Evolutionary conservation across 2,329 filamentous ascomycete genomes (phyloP).

Genomic region (Pezicula carpinea): DNA sequence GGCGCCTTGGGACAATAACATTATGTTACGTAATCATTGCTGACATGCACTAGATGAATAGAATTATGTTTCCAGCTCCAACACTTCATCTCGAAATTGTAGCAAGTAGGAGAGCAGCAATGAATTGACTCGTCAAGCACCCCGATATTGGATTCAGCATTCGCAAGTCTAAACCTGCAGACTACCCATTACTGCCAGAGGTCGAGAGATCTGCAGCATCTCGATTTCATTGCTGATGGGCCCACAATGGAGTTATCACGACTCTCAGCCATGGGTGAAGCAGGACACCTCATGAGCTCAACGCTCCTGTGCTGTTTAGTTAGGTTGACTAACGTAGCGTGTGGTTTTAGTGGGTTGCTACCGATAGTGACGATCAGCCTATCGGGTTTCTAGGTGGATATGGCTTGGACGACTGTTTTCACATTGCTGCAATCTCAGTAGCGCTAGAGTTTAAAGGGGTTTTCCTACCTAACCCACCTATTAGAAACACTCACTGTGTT

Average conservation of each 20-base stretch:
- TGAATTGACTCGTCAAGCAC: not conserved
- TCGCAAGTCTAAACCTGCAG: constrained; percentile 19
- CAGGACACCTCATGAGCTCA: constrained; percentile 16
- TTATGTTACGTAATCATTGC: too few relatives aligned
- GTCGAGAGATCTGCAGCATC: constrained; percentile 27
- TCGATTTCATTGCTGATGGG: constrained; percentile 16
- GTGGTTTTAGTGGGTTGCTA: constrained; percentile 18
- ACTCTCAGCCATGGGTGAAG: constrained; percentile 17
- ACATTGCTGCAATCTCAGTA: constrained; percentile 27
- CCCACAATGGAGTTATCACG: constrained; percentile 18
- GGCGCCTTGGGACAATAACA: too few relatives aligned
- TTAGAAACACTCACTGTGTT: too few relatives aligned
- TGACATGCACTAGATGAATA: too few relatives aligned
- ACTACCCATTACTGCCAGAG: constrained; percentile 23
- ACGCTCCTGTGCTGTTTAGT: too few relatives aligned
- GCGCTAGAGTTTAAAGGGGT: too few relatives aligned
- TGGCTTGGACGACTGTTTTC: constrained; percentile 24
- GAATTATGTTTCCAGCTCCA: too few relatives aligned
- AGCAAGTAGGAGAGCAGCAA: not conserved
- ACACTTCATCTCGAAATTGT: too few relatives aligned
- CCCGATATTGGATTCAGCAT: too few relatives aligned
- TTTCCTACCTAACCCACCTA: too few relatives aligned
- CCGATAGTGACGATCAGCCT: constrained; percentile 20
- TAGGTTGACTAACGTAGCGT: too few relatives aligned
- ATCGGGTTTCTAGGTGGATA: constrained; percentile 26